Base-by-base conservation (phyloP, 2,329 filamentous ascomycete species). In the Clathrospora elynae region DNA sequence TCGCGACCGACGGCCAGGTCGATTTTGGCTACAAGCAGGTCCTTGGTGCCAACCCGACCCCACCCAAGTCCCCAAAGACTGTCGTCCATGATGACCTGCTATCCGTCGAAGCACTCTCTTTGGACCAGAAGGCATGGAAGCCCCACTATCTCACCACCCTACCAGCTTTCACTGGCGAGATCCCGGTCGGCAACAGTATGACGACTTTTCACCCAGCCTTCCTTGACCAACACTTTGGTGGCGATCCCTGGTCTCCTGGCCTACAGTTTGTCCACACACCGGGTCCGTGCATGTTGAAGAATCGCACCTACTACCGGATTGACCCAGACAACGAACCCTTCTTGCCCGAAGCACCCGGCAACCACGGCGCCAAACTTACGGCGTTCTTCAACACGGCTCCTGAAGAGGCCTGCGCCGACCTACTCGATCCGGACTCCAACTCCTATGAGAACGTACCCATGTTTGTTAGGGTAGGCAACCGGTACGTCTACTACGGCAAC, bases 361-460 rank as follows among this genome's bases (percentile, higher is more conserved):
- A 61, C 13, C 73, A 77, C 41, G 75, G 75, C 19, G 74, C 74
- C 4, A 77, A 76, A 46, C 55, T 77, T 6, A 73, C 70, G 1
- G 67, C 73, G 0, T 73, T 77, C 63, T 74, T 74, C 67, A 75
- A 75, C 51, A 48, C 59, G 6, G 60, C 64, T 3, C 55, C 60
- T 0, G 56, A 62, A n/a, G 67, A 70, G 7, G 38, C 49, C 4
- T 62, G 61, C 13, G 50, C 46, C 11, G 51, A 65, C 9, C 35
- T 59, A 6, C 42, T 53, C 5, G 47, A 43, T 1, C 60, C 53
- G 6, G 42, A 50, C 2, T 53, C 61, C 5, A 46, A 41, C 19
- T 62, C 67, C 3, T 72, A 71, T 45, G 43, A 59, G n/a, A 51
- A 72, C 17, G 67, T 71, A 0, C 74, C 75, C 0, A 58, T 77